Percentiles rank a stretch among this genome's conserved stretches.
phyloP scores from a whole-genome alignment of 2,329 filamentous ascomycete genomes.

The Talaromyces sp. region DNA sequence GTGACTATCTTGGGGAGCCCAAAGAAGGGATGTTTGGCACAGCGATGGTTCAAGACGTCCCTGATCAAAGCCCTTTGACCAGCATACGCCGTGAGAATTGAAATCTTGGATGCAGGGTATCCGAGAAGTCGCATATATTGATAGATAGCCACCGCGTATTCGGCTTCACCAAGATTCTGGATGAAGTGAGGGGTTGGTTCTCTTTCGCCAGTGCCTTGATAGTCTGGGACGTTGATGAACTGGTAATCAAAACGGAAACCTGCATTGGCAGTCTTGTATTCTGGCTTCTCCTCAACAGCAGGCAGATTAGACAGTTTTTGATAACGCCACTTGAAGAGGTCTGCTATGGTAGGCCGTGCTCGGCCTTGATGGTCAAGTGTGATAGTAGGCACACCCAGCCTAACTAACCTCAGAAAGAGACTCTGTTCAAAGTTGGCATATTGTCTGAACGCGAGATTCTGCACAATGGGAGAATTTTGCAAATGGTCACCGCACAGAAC shows the following conservation, averaged over 20 bases:
- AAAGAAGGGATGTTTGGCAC: slow-evolving; percentile 76
- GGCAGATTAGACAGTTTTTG: slow-evolving; percentile 72
- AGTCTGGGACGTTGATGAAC: slow-evolving; percentile 91
- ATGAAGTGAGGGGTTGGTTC: slow-evolving; percentile 93
- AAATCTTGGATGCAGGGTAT: slow-evolving; percentile 78
- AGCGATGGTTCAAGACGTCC: slow-evolving; percentile 79
- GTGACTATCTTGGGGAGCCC: slow-evolving; percentile 83
- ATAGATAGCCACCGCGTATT: slow-evolving; percentile 91
- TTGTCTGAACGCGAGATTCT: slow-evolving; percentile 87
- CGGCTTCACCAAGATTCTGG: slow-evolving; percentile 92
- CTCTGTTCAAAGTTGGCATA: slow-evolving; percentile 96
- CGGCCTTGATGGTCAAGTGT: slow-evolving; percentile 90
- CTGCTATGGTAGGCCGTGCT: slow-evolving; percentile 77
- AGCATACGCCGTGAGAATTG: slow-evolving; percentile 87
- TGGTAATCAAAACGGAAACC: slow-evolving; percentile 94
- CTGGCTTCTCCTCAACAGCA: slow-evolving; percentile 58
- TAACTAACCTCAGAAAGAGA: slow-evolving; percentile 83
- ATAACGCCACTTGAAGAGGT: slow-evolving; percentile 92
- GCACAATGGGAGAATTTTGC: slow-evolving; percentile 93
- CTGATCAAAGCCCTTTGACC: slow-evolving; percentile 83
- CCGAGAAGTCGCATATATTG: slow-evolving; percentile 97
- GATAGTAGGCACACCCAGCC: slow-evolving; percentile 86
- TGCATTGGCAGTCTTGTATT: slow-evolving; percentile 78
- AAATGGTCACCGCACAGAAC: slow-evolving; percentile 93
- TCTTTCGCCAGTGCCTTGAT: slow-evolving; percentile 80